Evolutionary conservation across 2,329 filamentous ascomycete species (phyloP).

Genomic region (Cytospora piceicola): DNA sequence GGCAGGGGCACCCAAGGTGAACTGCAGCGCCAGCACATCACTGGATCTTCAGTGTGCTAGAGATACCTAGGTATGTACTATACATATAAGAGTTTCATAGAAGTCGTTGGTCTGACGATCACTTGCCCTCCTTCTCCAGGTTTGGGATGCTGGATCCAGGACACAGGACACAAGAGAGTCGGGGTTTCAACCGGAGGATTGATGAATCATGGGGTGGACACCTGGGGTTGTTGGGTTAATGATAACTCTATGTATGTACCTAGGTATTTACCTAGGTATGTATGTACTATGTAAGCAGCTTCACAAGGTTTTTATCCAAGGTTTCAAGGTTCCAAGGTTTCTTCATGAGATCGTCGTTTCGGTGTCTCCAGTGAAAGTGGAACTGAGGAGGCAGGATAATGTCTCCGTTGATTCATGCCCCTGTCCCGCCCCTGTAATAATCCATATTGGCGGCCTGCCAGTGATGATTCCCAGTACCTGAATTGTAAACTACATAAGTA

Average conservation of each 20-base stretch:
- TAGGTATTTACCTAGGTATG: no score
- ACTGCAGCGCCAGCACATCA: no score
- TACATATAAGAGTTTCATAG: no score
- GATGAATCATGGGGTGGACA: background rate
- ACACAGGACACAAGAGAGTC: background rate
- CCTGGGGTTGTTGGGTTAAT: background rate
- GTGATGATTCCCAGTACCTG: background rate
- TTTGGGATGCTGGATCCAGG: background rate
- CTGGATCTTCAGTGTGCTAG: no score
- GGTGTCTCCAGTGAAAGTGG: background rate
- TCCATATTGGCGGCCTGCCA: background rate
- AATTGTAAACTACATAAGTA: background rate
- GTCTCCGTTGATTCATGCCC: constrained; percentile 3
- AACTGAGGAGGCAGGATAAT: background rate
- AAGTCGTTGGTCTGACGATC: background rate
- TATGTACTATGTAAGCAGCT: no score
- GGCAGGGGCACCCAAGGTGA: no score
- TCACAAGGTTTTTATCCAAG: background rate
- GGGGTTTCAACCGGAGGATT: background rate
- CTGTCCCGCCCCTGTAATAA: background rate
- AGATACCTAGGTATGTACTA: no score
- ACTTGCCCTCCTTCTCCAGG: background rate
- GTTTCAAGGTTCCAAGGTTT: background rate
- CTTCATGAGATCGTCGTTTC: background rate
- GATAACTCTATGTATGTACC: background rate